Base-by-base conservation (phyloP, 768 basidiomycete genomes). In the Phylloporus scabripes region DNA sequence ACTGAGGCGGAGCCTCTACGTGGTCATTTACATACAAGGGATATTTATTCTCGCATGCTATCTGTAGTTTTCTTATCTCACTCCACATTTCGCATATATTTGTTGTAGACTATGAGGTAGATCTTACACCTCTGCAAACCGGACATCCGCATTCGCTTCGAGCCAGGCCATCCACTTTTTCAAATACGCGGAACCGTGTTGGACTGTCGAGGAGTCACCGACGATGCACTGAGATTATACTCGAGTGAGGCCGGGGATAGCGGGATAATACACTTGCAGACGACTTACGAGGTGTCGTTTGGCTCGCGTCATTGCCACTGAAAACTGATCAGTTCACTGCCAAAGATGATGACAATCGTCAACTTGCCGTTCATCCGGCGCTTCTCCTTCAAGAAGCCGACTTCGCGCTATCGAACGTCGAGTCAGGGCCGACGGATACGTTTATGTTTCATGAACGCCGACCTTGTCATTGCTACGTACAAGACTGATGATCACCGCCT, bases 311-410 rank as follows among this genome's bases (percentile, higher is more conserved):
- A 92, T 92, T 0, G 89, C 90, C 50, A 92, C 87, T 90, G 36
- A 2, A 42, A 11, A 29, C 7, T 21, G 20, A 43, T 47, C 31
- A 38, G 42, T 38, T 34, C 5, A 18, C 20, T 2, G 9, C 3
- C 28, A 40, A 23, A 2, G 1, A 5, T 8, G 15, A 8, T 11
- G 33, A 23, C 14, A 6, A 34, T 41, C 7, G n/a, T 14, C 18
- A 9, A 49, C 76, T 41, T 56, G 84, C 87, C 90, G 62, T 99
- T 99, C 60, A 99, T 70, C 32, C 96, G 73, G 41, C 96, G 75
- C 57, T 91, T 87, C 61, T 99, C 96, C 62, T 87, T 90, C 60
- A 99, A 66, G 66, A 99, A 99, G 0, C 95, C 95, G 2, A 98
- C 91, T 56, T 95, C 89, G 32, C 92, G 76, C 81, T 91, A 60